Evolutionary conservation across 257 asterid species (phyloP).

Genomic region (Voacanga thouarsii): DNA sequence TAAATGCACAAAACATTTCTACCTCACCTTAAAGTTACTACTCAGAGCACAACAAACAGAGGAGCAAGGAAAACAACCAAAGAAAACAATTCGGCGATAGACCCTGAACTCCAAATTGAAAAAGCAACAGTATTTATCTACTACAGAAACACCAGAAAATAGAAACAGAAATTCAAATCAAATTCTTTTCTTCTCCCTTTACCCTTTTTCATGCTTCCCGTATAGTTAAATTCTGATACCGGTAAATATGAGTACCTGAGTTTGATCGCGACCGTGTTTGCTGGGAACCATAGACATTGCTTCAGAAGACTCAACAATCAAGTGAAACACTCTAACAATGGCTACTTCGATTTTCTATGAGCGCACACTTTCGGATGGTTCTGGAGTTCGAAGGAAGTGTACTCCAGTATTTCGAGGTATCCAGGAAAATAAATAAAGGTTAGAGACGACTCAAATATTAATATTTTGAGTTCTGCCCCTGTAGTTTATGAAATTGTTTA

Average conservation of each 20-base stretch:
- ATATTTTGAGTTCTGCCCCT: background rate
- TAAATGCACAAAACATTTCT: too few species aligned
- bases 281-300: constrained; percentile 60
- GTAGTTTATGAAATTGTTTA: too few species aligned
- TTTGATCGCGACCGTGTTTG: constrained; percentile 62
- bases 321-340: background rate
- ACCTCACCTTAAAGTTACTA: background rate
- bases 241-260: constrained; percentile 36
- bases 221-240: background rate
- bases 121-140: background rate
- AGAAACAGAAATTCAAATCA: background rate
- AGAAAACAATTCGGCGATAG: background rate
- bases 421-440: background rate
- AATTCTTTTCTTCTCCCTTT: background rate
- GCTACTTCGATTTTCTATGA: background rate
- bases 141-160: background rate
- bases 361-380: background rate
- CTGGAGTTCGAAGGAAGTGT: background rate
- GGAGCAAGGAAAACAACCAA: background rate
- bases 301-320: background rate
- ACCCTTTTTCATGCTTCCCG: background rate
- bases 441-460: background rate
- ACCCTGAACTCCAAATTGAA: background rate
- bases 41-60: background rate
- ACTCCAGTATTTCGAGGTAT: background rate